Conservation (phyloP, 805 yeast genomes). For the Nakazawaea pomicola region DNA sequence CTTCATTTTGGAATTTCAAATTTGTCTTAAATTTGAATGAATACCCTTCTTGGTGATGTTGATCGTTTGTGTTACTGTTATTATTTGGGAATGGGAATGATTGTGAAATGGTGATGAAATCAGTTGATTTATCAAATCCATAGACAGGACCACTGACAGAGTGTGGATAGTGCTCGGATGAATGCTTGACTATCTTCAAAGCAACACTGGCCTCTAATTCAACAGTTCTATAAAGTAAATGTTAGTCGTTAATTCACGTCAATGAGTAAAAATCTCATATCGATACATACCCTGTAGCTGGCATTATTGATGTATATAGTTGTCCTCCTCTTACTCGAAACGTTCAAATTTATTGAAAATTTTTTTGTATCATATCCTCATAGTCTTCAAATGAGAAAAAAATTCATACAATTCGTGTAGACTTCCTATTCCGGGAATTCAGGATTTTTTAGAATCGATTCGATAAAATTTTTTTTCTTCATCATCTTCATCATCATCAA, state of each 20-base stretch:
- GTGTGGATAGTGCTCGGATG: constrained; percentile 58
- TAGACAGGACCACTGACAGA: constrained; percentile 66
- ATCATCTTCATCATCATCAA: neutral
- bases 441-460: neutral
- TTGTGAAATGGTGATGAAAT: constrained; percentile 48
- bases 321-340: neutral
- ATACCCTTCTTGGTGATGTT: constrained; percentile 37
- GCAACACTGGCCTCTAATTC: constrained; percentile 49
- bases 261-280: no score
- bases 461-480: constrained; percentile 2
- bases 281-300: constrained; percentile 7
- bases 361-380: neutral
- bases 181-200: constrained; percentile 60
- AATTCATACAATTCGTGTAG: neutral
- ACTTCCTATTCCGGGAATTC: constrained; percentile 1
- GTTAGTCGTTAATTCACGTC: no score
- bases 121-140: constrained; percentile 62
- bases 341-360: constrained; percentile 3
- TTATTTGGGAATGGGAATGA: constrained; percentile 60
- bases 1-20: constrained; percentile 61
- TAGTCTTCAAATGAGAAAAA: neutral
- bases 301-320: neutral
- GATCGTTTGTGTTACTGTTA: constrained; percentile 43
- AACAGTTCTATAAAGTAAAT: constrained; percentile 23
- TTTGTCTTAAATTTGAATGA: constrained; percentile 60